Conservation (phyloP, 192 early-diverging fungal species). For the Linderina pennispora region DNA sequence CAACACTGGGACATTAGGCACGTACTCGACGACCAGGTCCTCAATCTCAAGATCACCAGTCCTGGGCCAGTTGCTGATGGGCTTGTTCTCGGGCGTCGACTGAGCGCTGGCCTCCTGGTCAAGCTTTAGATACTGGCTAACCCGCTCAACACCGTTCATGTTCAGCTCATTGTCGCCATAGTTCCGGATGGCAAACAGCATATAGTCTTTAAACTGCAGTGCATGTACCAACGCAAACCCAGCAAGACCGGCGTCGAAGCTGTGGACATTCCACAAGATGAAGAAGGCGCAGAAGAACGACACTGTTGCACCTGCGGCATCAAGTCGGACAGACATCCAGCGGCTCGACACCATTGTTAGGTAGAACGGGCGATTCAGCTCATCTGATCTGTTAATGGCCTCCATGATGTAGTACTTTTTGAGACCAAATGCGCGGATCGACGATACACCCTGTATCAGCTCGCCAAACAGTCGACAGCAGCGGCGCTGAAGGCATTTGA, state of each 20-base stretch:
- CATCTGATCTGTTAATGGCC: slow-evolving; percentile 53
- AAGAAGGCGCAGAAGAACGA: slow-evolving; percentile 61
- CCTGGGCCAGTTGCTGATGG: slow-evolving; percentile 54
- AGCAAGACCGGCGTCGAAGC: slow-evolving; percentile 78
- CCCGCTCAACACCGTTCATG: slow-evolving; percentile 80
- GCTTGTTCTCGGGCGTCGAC: slow-evolving; percentile 45
- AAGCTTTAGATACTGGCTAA: slow-evolving; percentile 69
- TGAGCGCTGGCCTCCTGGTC: slow-evolving; percentile 70
- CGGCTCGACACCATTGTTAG: slow-evolving; percentile 78
- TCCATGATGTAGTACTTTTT: slow-evolving; percentile 60
- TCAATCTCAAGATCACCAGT: slow-evolving; percentile 64
- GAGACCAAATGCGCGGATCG: slow-evolving; percentile 75
- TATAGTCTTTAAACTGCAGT: slow-evolving; percentile 67
- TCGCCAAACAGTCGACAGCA: slow-evolving; percentile 77
- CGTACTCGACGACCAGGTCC: slow-evolving; percentile 66
- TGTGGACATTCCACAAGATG: slow-evolving; percentile 45
- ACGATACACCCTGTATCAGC: slow-evolving; percentile 63
- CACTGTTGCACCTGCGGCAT: slow-evolving; percentile 67
- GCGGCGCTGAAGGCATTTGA: slow-evolving; percentile 64
- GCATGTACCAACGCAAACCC: slow-evolving; percentile 79
- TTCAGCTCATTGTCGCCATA: slow-evolving; percentile 76
- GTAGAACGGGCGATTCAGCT: slow-evolving; percentile 78
- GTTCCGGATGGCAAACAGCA: slow-evolving; percentile 73
- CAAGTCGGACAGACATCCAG: slow-evolving; percentile 79
- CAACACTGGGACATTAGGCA: slow-evolving; percentile 70